These are phyloP conservation scores for Dendrobium huoshanense DNA, from an alignment of 106 monocot genomes.

Conservation along the genomic window DNA sequence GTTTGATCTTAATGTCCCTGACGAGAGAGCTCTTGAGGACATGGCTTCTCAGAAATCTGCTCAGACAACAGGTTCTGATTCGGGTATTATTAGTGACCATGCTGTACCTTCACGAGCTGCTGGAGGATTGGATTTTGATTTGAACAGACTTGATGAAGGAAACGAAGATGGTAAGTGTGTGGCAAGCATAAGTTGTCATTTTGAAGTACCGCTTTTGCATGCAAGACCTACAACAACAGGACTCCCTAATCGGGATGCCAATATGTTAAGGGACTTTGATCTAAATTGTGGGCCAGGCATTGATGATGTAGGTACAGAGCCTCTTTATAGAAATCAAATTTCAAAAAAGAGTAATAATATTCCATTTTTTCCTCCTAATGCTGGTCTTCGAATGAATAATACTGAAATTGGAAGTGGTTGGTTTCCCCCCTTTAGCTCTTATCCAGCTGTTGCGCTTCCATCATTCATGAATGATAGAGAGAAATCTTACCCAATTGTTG, in stretches of 20 bases:
- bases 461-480: slow-evolving; percentile 41
- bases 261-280: slow-evolving; percentile 48
- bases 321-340: slow-evolving; percentile 15
- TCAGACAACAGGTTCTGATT: slow-evolving; percentile 20
- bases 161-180: slow-evolving; percentile 27
- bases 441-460: slow-evolving; percentile 33
- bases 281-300: slow-evolving; percentile 52
- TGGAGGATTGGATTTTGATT: slow-evolving; percentile 55
- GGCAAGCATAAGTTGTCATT: slow-evolving; percentile 16
- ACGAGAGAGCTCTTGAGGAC: slow-evolving; percentile 55
- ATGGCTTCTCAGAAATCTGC: slow-evolving; percentile 25
- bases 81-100: slow-evolving; percentile 24
- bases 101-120: slow-evolving; percentile 8
- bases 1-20: slow-evolving; percentile 72
- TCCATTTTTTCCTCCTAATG: slow-evolving; percentile 22
- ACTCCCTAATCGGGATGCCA: slow-evolving; percentile 22
- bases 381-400: slow-evolving; percentile 38
- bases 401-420: slow-evolving; percentile 32
- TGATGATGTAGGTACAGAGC: slow-evolving; percentile 35
- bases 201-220: slow-evolving; percentile 23
- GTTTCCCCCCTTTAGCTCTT: slow-evolving; percentile 45
- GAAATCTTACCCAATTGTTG: slow-evolving; percentile 35
- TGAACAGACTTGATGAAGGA: slow-evolving; percentile 57
- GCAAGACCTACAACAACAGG: slow-evolving; percentile 18
- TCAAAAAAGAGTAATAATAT: slow-evolving; percentile 17